phyloP scores from a whole-genome alignment of 305 asterid genomes.

The Rubia balearica region DNA sequence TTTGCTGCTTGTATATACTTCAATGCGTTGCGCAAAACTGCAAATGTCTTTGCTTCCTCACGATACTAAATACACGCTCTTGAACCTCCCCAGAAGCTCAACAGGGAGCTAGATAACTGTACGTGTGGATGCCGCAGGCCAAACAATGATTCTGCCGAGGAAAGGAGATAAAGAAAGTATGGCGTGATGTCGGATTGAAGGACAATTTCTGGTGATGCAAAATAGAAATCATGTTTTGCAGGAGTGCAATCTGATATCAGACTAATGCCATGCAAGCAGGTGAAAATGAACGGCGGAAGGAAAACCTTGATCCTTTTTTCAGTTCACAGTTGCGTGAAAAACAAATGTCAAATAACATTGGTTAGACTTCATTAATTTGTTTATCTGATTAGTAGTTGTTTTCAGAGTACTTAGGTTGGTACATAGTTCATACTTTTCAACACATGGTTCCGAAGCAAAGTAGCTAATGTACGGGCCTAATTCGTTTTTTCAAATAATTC shows the following conservation, averaged over 20 bases:
- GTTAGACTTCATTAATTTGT: background rate
- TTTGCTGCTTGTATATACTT: background rate
- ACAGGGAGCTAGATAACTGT: conserved; percentile 52
- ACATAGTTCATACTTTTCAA: conserved; percentile 1
- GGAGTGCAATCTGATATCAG: background rate
- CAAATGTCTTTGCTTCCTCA: background rate
- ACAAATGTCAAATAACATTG: conserved; percentile 1
- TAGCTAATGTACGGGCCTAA: background rate
- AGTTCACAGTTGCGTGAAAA: background rate
- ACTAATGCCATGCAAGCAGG: background rate
- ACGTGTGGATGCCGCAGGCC: conserved; percentile 57
- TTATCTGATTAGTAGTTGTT: background rate
- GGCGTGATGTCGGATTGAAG: background rate
- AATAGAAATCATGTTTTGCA: background rate
- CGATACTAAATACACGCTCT: background rate
- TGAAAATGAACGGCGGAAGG: background rate
- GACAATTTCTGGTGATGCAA: background rate
- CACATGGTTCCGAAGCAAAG: background rate
- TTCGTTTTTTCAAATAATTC: background rate
- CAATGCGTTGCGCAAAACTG: background rate
- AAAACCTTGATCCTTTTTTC: background rate
- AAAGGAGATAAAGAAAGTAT: conserved; percentile 1
- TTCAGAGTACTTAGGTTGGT: conserved; percentile 8
- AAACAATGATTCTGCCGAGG: conserved; percentile 11
- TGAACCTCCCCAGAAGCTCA: conserved; percentile 37